phyloP scores from a whole-genome alignment of 1,284 basidiomycete genomes.

The Veloporphyrellus conicus region DNA sequence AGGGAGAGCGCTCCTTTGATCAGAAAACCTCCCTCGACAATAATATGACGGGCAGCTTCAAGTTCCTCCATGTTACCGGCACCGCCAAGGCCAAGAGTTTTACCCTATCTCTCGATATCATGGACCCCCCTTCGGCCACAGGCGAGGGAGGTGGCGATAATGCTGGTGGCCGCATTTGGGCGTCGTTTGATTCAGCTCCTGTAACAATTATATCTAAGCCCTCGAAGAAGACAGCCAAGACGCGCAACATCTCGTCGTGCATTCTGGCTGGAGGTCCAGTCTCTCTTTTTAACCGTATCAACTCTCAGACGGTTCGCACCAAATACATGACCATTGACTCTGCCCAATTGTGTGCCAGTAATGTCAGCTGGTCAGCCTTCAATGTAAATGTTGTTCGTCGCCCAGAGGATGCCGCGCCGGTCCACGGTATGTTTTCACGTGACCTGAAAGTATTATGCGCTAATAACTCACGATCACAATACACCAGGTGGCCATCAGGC shows the following conservation, averaged over 20 bases:
- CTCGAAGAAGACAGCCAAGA: constrained; percentile 95
- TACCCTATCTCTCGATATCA: constrained; percentile 77
- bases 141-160: constrained; percentile 52
- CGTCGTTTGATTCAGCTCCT: constrained; percentile 85
- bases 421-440: constrained; percentile 55
- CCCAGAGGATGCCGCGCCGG: constrained; percentile 52
- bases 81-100: constrained; percentile 88
- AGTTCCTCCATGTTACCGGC: constrained; percentile 84
- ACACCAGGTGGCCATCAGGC: constrained; percentile 63
- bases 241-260: constrained; percentile 88
- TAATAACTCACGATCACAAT: constrained; percentile 40
- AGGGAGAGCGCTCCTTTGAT: constrained; percentile 75
- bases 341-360: constrained; percentile 79
- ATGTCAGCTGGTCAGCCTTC: constrained; percentile 89
- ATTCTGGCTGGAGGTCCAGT: constrained; percentile 88
- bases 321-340: constrained; percentile 94
- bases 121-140: constrained; percentile 56
- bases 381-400: constrained; percentile 80
- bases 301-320: constrained; percentile 93
- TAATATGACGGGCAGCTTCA: constrained; percentile 82
- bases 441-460: constrained; percentile 40
- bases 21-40: constrained; percentile 77
- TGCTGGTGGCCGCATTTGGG: constrained; percentile 71
- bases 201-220: constrained; percentile 96
- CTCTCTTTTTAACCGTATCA: constrained; percentile 93